Conservation (phyloP, 179 eudicot species). For the Beta macrorhiza region DNA sequence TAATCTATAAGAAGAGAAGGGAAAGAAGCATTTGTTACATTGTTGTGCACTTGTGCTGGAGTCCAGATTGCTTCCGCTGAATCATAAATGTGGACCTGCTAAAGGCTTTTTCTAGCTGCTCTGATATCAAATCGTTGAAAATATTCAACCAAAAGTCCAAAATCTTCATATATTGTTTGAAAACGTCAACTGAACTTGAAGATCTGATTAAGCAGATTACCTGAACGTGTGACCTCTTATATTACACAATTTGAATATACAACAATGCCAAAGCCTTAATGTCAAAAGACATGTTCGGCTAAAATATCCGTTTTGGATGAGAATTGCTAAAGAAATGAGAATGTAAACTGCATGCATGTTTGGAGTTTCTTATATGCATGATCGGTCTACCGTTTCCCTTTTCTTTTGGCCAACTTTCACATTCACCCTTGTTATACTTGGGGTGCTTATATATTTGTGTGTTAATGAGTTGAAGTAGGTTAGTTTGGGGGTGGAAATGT, state of each 20-base stretch:
- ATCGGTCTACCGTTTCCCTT: neutral
- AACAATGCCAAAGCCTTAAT: too few species aligned
- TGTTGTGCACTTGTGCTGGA: too few species aligned
- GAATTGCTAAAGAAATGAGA: neutral
- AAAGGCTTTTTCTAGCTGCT: neutral
- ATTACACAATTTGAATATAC: neutral
- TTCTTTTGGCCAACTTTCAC: neutral
- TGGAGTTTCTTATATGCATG: neutral
- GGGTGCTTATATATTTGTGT: neutral
- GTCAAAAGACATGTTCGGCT: too few species aligned
- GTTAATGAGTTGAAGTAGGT: neutral
- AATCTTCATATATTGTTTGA: neutral
- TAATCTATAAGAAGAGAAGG: too few species aligned
- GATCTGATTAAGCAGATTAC: neutral
- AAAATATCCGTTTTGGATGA: neutral
- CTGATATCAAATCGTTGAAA: neutral
- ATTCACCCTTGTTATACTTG: neutral
- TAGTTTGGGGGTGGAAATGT: neutral
- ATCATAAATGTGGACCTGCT: neutral
- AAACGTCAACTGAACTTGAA: neutral
- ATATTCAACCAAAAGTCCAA: neutral
- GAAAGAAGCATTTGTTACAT: too few species aligned
- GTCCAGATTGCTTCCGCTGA: too few species aligned
- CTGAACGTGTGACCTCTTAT: neutral
- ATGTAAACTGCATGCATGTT: neutral